Conservation (phyloP, 106 monocot genomes). For the Dioscorea dumetorum region DNA sequence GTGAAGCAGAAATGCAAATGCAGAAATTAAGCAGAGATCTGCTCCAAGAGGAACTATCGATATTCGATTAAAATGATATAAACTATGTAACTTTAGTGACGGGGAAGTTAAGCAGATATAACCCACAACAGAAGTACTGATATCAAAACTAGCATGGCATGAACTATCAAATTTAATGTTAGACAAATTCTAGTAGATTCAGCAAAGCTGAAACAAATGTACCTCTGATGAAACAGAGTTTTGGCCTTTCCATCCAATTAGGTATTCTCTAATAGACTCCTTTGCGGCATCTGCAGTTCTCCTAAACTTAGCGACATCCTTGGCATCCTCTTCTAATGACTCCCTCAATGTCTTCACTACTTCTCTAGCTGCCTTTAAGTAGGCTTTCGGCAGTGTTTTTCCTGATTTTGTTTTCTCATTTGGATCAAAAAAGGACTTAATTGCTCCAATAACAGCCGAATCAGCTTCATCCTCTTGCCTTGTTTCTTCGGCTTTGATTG, state of each 20-base stretch:
- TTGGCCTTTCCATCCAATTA: constrained; percentile 84
- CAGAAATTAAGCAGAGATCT: no score
- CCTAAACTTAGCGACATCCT: constrained; percentile 73
- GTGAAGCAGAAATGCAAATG: no score
- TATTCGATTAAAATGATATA: no score
- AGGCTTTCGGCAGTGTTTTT: constrained; percentile 81
- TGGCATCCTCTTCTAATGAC: constrained; percentile 67
- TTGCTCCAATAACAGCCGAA: constrained; percentile 38
- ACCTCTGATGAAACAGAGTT: constrained; percentile 60
- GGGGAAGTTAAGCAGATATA: no score
- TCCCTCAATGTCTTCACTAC: constrained; percentile 82
- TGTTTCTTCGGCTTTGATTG: constrained; percentile 51
- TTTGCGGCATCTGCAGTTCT: constrained; percentile 91
- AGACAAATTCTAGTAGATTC: no score
- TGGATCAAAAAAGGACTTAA: constrained; percentile 74
- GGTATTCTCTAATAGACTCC: constrained; percentile 79
- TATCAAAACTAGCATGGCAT: no score
- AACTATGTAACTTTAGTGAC: no score
- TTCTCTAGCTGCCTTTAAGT: constrained; percentile 78
- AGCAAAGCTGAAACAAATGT: not conserved
- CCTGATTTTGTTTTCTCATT: constrained; percentile 89
- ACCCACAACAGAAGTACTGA: no score
- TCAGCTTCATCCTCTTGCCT: constrained; percentile 27
- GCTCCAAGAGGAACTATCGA: no score
- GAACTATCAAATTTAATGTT: no score